These are phyloP conservation scores for Debaryomyces hansenii DNA, from an alignment of 805 yeast species.

Conservation along the genomic window DNA sequence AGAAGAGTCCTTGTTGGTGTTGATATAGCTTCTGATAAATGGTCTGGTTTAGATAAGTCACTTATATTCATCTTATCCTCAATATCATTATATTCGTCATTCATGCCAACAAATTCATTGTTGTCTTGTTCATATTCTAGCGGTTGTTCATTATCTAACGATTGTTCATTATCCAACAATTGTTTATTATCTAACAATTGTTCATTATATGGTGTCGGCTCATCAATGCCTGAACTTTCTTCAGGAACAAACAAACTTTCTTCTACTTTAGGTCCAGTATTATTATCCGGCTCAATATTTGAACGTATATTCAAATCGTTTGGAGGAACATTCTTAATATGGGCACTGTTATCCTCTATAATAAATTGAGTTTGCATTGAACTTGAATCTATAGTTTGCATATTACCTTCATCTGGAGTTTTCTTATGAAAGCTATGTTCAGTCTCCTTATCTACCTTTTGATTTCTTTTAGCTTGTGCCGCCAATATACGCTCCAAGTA, in stretches of 20 bases:
- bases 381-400: neutral
- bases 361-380: neutral
- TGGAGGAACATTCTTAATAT: neutral
- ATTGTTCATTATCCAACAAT: no score
- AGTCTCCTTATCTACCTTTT: neutral
- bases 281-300: no score
- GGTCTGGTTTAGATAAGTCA: neutral
- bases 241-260: no score
- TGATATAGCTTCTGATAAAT: neutral
- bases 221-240: no score
- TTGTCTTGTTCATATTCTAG: neutral
- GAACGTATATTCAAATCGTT: no score
- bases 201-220: no score
- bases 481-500: slow-evolving; percentile 34
- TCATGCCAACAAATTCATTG: neutral
- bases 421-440: neutral
- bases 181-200: no score
- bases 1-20: neutral
- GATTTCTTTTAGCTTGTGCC: slow-evolving; percentile 14
- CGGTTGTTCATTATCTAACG: neutral
- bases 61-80: no score
- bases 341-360: neutral
- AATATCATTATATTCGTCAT: no score
- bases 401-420: neutral
- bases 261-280: no score